phyloP scores from a whole-genome alignment of 1,284 basidiomycete species.

The Microbotryum saponariae region DNA sequence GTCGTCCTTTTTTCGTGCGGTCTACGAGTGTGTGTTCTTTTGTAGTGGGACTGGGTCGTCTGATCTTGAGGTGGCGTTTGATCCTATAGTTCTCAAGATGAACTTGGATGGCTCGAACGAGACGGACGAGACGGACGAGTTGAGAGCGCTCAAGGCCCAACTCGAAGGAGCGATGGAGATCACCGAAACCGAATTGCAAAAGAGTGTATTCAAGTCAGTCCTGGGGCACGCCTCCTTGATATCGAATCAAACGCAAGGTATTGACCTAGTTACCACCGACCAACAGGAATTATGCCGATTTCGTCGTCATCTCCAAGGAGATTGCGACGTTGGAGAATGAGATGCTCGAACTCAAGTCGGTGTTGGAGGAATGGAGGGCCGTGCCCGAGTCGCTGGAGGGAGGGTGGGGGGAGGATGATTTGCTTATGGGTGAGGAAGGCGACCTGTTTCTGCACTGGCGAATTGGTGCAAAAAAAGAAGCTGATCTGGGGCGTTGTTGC shows the following conservation, averaged over 20 bases:
- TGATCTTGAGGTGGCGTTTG: no score
- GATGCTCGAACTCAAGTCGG: conserved; percentile 92
- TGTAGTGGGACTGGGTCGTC: not conserved
- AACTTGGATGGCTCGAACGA: conserved; percentile 11
- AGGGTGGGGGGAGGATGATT: conserved; percentile 40
- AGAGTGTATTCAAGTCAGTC: conserved; percentile 31
- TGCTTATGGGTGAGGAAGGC: conserved; percentile 28
- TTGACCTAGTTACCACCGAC: no score
- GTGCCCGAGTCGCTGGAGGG: conserved; percentile 89
- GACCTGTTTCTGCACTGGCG: conserved; percentile 16
- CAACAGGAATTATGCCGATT: conserved; percentile 67
- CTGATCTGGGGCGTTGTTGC: conserved; percentile 39
- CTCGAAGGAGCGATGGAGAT: conserved; percentile 28
- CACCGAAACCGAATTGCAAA: conserved; percentile 28
- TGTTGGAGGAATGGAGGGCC: conserved; percentile 86
- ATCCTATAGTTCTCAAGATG: conserved; percentile 22
- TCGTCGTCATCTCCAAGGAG: conserved; percentile 93
- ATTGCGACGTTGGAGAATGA: conserved; percentile 94
- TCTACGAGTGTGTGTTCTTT: not conserved
- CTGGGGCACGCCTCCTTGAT: no score
- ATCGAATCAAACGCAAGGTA: no score
- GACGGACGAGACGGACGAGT: conserved; percentile 27
- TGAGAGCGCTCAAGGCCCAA: conserved; percentile 11
- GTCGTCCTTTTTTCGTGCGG: not conserved
- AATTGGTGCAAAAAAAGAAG: conserved; percentile 37